Base-by-base conservation (phyloP, 257 asterid genomes). In the Solanum neorickii region DNA sequence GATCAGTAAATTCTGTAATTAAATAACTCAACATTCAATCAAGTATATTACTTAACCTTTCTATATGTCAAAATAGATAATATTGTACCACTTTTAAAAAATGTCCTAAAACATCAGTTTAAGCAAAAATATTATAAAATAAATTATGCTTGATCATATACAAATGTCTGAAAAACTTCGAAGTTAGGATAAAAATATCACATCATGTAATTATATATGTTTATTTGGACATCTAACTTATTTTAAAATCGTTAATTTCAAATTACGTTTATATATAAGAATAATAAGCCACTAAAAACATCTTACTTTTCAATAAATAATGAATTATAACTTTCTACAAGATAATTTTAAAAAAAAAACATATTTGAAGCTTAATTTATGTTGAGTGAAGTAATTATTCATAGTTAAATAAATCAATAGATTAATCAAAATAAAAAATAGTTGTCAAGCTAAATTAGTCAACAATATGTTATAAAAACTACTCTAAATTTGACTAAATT, bases 221-320 rank as follows among this genome's bases (percentile, higher is more conserved):
- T 59, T 59, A 59, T 20, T 59, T 59, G 0, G 25, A 59, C 8
- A 59, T 59, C 21, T 59, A n/a, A 59, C 66, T 59, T 59, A 59
- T 20, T 59, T 59, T 59, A 59, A 59, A 0, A 59, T 59, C 0
- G 0, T 0, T 20, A 59, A 0, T 0, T 2, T 59, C 66, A 59
- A 59, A 59, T 20, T 59, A 59, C 0, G 1, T 59, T 59, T 20
- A 59, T 10, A 59, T 59, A 59, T 59, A 33, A 33, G 5, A 33
- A 33, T 33, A 33, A 33, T 33, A 59, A 0, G 21, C 21, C 25
- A 56, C 9, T 18, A 11, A 56, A 56, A 18, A 56, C 0, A 0
- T 52, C 21, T 20, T 7, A 20, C 0, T n/a, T 56, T 56, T 56
- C 5, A 56, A 56, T 20, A 20, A 20, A 18, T 56, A n/a, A 56